Conservation (phyloP, 1,139 yeast species). For the Suzukiozyma palmioleophila region DNA sequence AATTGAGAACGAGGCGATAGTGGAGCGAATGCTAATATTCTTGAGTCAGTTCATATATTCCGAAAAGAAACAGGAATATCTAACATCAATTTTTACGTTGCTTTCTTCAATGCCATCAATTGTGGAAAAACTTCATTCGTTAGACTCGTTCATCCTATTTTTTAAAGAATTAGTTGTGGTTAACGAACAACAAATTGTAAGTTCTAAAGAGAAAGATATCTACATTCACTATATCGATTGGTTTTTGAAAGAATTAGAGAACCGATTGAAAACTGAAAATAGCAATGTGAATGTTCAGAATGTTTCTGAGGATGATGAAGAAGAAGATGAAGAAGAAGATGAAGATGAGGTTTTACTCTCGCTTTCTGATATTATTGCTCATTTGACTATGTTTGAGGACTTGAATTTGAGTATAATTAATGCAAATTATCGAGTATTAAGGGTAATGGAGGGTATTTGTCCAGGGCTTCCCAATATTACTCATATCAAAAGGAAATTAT, state of each 20-base stretch:
- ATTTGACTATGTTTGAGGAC: slow-evolving; percentile 16
- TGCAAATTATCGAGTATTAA: slow-evolving; percentile 9
- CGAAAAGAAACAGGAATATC: slow-evolving; percentile 11
- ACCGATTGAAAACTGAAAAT: slow-evolving; percentile 5
- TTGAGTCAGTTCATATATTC: slow-evolving; percentile 34
- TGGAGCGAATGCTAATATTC: slow-evolving; percentile 19
- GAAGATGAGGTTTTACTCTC: slow-evolving; percentile 12
- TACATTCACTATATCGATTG: not conserved
- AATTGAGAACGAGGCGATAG: slow-evolving; percentile 3
- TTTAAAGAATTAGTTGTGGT: not conserved
- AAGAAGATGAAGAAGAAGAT: slow-evolving; percentile 10
- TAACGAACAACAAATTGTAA: not conserved
- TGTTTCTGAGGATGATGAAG: slow-evolving; percentile 1
- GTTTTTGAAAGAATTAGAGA: slow-evolving; percentile 6
- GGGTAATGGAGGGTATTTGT: slow-evolving; percentile 5
- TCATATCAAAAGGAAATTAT: slow-evolving; percentile 24
- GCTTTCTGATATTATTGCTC: slow-evolving; percentile 15
- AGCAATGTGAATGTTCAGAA: not conserved
- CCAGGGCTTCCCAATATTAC: slow-evolving; percentile 8
- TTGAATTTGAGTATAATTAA: slow-evolving; percentile 8
- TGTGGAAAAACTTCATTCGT: not conserved
- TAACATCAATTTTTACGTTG: not conserved
- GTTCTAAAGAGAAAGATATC: not conserved
- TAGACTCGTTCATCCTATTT: slow-evolving; percentile 1
- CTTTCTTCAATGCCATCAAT: not conserved